Evolutionary conservation across 371 early-diverging fungal genomes (phyloP).

Genomic region (Mucor lusitanicus): DNA sequence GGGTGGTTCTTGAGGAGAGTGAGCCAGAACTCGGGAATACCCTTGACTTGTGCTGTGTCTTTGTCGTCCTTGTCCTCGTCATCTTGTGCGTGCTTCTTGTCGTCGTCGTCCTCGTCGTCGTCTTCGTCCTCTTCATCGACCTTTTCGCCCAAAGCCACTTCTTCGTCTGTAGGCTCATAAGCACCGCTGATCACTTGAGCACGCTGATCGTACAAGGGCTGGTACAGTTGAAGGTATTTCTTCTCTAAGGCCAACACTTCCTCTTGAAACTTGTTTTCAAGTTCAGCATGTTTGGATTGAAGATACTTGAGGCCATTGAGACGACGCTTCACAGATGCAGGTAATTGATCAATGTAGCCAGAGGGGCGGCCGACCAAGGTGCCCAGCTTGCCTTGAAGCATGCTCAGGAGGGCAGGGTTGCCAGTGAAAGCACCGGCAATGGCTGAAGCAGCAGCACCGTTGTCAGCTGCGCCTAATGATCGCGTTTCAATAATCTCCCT

Average conservation of each 20-base stretch:
- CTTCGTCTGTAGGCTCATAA: conserved; percentile 86
- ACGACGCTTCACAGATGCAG: conserved; percentile 76
- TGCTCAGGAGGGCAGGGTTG: conserved; percentile 56
- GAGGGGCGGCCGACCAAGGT: conserved; percentile 79
- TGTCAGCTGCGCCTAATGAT: conserved; percentile 23
- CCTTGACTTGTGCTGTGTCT: conserved; percentile 32
- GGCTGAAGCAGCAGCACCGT: conserved; percentile 16
- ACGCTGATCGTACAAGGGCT: conserved; percentile 89
- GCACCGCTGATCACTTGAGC: conserved; percentile 72
- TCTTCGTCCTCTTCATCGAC: conserved; percentile 59
- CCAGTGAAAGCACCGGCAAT: conserved; percentile 41
- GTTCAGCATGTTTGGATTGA: conserved; percentile 78
- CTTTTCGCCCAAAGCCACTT: conserved; percentile 67
- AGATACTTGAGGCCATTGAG: conserved; percentile 82
- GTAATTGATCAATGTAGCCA: conserved; percentile 81
- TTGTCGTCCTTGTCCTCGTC: conserved; percentile 45
- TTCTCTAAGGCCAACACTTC: conserved; percentile 92
- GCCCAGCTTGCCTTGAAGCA: conserved; percentile 73
- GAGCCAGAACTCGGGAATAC: conserved; percentile 94
- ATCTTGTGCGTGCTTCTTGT: conserved; percentile 17
- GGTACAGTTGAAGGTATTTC: conserved; percentile 82
- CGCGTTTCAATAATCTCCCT: neutral
- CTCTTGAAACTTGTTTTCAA: conserved; percentile 85
- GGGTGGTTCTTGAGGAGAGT: conserved; percentile 86
- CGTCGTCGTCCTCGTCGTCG: conserved; percentile 47